Evolutionary conservation across 2,329 filamentous ascomycete species (phyloP).

Genomic region (Pleurostoma richardsiae): DNA sequence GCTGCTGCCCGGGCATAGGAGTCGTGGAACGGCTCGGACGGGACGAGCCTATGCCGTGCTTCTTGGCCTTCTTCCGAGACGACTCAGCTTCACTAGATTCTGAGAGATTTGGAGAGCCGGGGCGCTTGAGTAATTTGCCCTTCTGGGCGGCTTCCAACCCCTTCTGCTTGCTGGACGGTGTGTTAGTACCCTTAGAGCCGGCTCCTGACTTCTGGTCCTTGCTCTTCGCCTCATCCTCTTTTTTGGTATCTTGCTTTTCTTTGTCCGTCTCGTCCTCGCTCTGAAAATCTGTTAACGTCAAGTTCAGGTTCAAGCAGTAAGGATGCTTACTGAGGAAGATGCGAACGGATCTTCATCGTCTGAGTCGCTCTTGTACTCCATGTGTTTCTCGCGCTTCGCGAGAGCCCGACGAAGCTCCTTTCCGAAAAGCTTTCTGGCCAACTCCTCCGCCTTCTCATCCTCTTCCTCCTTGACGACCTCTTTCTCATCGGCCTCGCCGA

Average conservation of each 20-base stretch:
- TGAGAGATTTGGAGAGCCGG: slow-evolving; percentile 80
- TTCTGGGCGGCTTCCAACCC: slow-evolving; percentile 45
- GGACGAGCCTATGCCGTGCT: slow-evolving; percentile 44
- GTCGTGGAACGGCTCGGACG: slow-evolving; percentile 51
- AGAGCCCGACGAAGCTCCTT: slow-evolving; percentile 77
- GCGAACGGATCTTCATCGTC: slow-evolving; percentile 29
- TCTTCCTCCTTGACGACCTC: slow-evolving; percentile 71
- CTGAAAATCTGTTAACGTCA: slow-evolving; percentile 18
- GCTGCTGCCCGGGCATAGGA: slow-evolving; percentile 43
- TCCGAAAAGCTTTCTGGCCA: slow-evolving; percentile 64
- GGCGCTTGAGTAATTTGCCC: slow-evolving; percentile 67
- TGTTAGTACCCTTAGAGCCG: slow-evolving; percentile 64
- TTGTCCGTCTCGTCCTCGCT: slow-evolving; percentile 49
- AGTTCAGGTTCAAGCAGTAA: slow-evolving; percentile 1
- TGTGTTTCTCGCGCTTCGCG: slow-evolving; percentile 79
- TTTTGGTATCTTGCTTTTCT: slow-evolving; percentile 51
- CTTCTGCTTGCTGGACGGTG: slow-evolving; percentile 43
- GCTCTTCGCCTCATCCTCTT: slow-evolving; percentile 42
- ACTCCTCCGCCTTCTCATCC: slow-evolving; percentile 63
- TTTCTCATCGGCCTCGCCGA: slow-evolving; percentile 63
- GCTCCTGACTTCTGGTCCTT: slow-evolving; percentile 41
- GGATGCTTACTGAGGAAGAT: slow-evolving; percentile 23
- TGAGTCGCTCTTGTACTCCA: slow-evolving; percentile 71
- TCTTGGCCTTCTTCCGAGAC: slow-evolving; percentile 70
- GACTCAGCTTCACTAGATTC: slow-evolving; percentile 92